Evolutionary conservation across 169 alveolate species (phyloP), one percentile per base, ranked within the genome.

Genomic region (Eimeria praecox): DNA sequence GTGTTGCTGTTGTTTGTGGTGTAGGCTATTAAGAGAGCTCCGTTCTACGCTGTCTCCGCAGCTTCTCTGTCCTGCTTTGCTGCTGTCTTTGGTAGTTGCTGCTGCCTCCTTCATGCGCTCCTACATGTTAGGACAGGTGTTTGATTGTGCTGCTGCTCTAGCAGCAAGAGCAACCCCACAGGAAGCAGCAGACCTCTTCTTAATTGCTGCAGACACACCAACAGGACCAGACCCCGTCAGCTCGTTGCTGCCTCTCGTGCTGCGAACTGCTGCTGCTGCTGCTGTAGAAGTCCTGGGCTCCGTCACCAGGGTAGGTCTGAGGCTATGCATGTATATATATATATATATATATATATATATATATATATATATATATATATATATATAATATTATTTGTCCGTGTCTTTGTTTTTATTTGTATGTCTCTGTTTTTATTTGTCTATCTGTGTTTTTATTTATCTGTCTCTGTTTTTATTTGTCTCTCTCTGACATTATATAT

Each of bases 141-240:
- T 66, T 52, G 95, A 90, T 69, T 54, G 87, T 82, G 95, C 95
- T 16, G 95, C 95, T 80, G 90, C 71, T 20, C 71, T 80, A 22
- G 90, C 90, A 18, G 16, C 2, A 33, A 12, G 90, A 44, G 12
- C 18, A 24, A 9, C 44, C 56, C 35, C 69, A 56, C 71, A 80
- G 71, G 90, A 71, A 71, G 90, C 64, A 44, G 24, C 71, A 5
- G 90, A 80, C 30, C 44, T 80, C n/a, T 27, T 42, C 38, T 59
- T 80, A 8, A 42, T 80, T 16, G 46, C 49, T n/a, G 69, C 49
- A 27, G 62, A 8, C 87, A 69, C 90, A 44, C 64, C 27, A 42
- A 40, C 49, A 71, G 69, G 42, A 27, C 90, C 90, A 8, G 30
- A 30, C 35, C 9, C 9, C 24, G 59, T n/a, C 46, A 38, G 59